These are phyloP conservation scores for Sugiyamaella grinbergsii DNA, from an alignment of 1,139 yeast genomes.

Conservation along the genomic window DNA sequence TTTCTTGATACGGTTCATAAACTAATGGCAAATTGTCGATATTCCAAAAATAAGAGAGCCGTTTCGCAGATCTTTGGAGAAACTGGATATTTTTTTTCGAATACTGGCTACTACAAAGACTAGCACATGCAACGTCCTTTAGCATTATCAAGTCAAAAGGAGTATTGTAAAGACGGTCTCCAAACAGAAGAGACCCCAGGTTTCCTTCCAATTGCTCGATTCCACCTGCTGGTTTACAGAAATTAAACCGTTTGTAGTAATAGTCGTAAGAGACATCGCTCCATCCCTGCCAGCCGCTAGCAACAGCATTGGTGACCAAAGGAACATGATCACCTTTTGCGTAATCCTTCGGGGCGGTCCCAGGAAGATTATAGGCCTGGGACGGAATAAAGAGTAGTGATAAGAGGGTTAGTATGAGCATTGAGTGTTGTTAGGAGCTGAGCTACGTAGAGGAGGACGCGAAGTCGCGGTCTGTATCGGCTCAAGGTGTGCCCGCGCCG, in stretches of 20 bases:
- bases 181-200: slow-evolving; percentile 87
- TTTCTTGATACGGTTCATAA: slow-evolving; percentile 43
- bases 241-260: slow-evolving; percentile 79
- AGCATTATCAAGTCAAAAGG: slow-evolving; percentile 83
- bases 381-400: too few relatives aligned
- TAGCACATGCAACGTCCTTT: slow-evolving; percentile 64
- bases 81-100: slow-evolving; percentile 67
- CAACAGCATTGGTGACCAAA: slow-evolving; percentile 80
- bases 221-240: slow-evolving; percentile 70
- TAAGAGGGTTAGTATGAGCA: too few relatives aligned
- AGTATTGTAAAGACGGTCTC: slow-evolving; percentile 91
- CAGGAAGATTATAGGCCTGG: slow-evolving; percentile 82
- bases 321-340: slow-evolving; percentile 70
- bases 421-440: too few relatives aligned
- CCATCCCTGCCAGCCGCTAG: slow-evolving; percentile 44
- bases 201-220: slow-evolving; percentile 80
- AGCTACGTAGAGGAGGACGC: too few relatives aligned
- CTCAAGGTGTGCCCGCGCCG: too few relatives aligned
- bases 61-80: slow-evolving; percentile 72
- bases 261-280: slow-evolving; percentile 57
- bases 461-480: too few relatives aligned
- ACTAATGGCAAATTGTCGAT: slow-evolving; percentile 96
- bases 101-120: slow-evolving; percentile 61
- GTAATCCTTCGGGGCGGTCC: slow-evolving; percentile 91
- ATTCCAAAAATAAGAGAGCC: slow-evolving; percentile 86